These are phyloP conservation scores for Coemansia sp. DNA, from an alignment of 192 early-diverging fungal species.

Conservation along the genomic window DNA sequence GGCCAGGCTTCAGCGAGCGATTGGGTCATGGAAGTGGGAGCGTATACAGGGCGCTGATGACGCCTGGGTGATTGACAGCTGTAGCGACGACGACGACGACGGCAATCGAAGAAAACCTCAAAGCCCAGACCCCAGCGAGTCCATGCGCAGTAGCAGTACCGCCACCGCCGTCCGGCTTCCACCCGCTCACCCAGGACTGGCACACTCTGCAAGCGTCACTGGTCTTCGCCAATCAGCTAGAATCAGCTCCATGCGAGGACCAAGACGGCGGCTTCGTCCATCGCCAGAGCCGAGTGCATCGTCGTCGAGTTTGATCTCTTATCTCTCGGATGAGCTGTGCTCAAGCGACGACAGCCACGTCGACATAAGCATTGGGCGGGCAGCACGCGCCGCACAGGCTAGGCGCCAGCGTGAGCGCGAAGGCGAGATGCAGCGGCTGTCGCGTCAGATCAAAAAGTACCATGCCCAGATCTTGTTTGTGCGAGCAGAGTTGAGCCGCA, in stretches of 20 bases:
- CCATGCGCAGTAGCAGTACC: conserved; percentile 11
- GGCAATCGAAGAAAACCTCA: neutral
- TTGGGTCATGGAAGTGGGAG: conserved; percentile 49
- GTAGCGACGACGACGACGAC: neutral
- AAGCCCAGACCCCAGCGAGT: neutral
- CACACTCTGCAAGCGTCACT: neutral
- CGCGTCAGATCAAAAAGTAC: conserved; percentile 39
- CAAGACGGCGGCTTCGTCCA: conserved; percentile 1
- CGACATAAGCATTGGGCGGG: conserved; percentile 2
- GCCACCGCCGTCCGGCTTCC: conserved; percentile 15
- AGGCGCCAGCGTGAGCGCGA: conserved; percentile 32
- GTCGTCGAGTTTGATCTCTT: conserved; percentile 18
- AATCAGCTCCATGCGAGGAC: neutral
- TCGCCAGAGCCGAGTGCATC: conserved; percentile 9
- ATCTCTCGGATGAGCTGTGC: conserved; percentile 21
- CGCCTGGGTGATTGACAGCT: conserved; percentile 8
- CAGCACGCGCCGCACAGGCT: conserved; percentile 8
- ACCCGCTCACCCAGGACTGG: conserved; percentile 32
- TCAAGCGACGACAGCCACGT: conserved; percentile 25
- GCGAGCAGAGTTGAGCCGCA: conserved; percentile 30
- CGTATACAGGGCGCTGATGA: conserved; percentile 17
- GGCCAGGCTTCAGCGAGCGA: conserved; percentile 28
- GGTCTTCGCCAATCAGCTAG: neutral
- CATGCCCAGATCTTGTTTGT: conserved; percentile 43
- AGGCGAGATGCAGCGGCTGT: conserved; percentile 41